Evolutionary conservation across 2,329 filamentous ascomycete genomes (phyloP).

Genomic region (Xylaria sp.): DNA sequence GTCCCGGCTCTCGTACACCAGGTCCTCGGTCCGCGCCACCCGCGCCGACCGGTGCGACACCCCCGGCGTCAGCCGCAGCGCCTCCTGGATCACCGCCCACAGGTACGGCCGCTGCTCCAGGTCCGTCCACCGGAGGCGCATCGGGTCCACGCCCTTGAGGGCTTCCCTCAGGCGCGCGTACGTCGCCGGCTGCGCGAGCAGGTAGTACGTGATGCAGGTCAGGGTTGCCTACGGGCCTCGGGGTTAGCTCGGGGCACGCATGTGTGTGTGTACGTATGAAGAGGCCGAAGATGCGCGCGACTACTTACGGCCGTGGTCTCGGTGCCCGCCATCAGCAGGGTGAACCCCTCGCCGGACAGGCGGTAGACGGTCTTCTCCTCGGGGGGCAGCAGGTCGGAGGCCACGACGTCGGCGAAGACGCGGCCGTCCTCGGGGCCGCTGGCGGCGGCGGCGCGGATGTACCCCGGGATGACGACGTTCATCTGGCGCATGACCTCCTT

Average conservation of each 20-base stretch:
- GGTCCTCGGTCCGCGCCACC: constrained; percentile 20
- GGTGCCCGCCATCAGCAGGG: constrained; percentile 43
- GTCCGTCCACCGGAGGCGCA: constrained; percentile 19
- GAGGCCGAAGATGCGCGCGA: constrained; percentile 40
- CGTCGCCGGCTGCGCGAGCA: constrained; percentile 37
- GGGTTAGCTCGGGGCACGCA: constrained; percentile 4
- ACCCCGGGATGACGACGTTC: constrained; percentile 16
- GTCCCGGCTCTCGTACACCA: constrained; percentile 16
- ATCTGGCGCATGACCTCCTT: constrained; percentile 13
- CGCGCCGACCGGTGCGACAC: constrained; percentile 19
- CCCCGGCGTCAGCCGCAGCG: constrained; percentile 23
- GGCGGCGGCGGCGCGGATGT: constrained; percentile 38
- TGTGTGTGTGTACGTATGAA: too few species aligned
- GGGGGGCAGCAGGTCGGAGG: constrained; percentile 36
- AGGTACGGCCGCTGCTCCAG: constrained; percentile 29
- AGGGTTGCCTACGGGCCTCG: constrained; percentile 34
- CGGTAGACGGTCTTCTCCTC: constrained; percentile 40
- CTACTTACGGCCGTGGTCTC: constrained; percentile 42
- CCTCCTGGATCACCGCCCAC: constrained; percentile 24
- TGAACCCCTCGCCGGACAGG: constrained; percentile 44
- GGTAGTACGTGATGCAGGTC: constrained; percentile 38
- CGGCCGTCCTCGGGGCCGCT: constrained; percentile 40
- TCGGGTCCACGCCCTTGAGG: constrained; percentile 27
- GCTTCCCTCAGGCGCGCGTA: constrained; percentile 38
- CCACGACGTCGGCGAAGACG: constrained; percentile 41